Evolutionary conservation across 2,329 filamentous ascomycete species (phyloP).

Genomic region (Cercospora berteroae): DNA sequence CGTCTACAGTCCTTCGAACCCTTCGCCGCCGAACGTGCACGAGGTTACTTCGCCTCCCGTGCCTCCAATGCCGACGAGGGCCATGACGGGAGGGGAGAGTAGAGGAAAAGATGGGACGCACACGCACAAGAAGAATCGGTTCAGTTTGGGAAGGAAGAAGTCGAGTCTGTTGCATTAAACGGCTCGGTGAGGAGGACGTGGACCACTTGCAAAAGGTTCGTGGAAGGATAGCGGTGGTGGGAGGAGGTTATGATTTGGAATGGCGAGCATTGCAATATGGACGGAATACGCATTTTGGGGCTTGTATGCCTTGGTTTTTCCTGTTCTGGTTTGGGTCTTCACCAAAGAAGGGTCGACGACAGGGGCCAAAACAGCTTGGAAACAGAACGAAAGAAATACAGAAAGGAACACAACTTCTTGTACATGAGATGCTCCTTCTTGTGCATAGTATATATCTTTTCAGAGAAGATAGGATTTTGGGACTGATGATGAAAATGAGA

Average conservation of each 20-base stretch:
- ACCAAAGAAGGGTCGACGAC: background rate
- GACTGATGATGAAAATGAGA: background rate
- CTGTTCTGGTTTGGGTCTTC: background rate
- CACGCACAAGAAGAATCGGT: slow-evolving; percentile 57
- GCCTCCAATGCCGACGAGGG: background rate
- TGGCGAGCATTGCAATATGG: background rate
- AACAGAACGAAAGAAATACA: background rate
- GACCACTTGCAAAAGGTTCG: background rate
- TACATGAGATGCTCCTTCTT: background rate
- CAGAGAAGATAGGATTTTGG: background rate
- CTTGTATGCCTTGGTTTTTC: background rate
- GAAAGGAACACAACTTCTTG: background rate
- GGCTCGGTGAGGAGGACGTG: background rate
- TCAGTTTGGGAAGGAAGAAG: slow-evolving; percentile 71
- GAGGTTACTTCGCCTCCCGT: slow-evolving; percentile 14
- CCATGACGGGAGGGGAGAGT: background rate
- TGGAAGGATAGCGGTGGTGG: background rate
- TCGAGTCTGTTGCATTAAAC: slow-evolving; percentile 39
- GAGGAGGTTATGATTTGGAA: background rate
- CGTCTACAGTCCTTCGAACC: background rate
- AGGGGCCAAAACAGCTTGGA: background rate
- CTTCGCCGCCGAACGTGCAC: slow-evolving; percentile 19
- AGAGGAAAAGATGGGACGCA: slow-evolving; percentile 31
- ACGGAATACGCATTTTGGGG: background rate
- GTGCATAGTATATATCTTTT: background rate